phyloP scores from a whole-genome alignment of 441 rosid genomes.

The Eruca vesicaria region DNA sequence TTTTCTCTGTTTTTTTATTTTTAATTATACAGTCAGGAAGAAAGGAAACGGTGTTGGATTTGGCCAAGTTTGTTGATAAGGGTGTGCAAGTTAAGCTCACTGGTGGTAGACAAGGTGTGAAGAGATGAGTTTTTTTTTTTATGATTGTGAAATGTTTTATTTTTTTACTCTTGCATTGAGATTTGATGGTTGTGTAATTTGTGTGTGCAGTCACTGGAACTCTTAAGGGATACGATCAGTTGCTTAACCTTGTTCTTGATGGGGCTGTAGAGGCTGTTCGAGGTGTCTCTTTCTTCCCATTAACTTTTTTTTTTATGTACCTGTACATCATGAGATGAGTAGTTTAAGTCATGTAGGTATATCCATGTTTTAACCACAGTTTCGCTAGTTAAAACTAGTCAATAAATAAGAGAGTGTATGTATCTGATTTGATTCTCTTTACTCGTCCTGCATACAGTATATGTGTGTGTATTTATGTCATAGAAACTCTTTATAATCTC shows the following conservation, averaged over 20 bases:
- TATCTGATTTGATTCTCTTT: not conserved
- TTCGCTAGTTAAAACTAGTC: not conserved
- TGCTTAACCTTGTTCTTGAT: slow-evolving; percentile 90
- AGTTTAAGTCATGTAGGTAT: not conserved
- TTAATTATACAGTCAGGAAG: slow-evolving; percentile 62
- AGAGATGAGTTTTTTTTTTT: too few species aligned
- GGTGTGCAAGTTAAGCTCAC: slow-evolving; percentile 94
- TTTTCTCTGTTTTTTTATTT: not conserved
- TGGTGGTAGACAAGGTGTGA: slow-evolving; percentile 62
- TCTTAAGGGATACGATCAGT: slow-evolving; percentile 88
- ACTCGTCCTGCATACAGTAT: not conserved
- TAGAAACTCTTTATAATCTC: not conserved
- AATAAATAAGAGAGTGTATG: not conserved
- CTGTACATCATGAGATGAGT: not conserved
- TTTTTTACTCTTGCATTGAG: not conserved
- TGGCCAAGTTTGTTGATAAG: slow-evolving; percentile 92
- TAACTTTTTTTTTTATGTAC: not conserved
- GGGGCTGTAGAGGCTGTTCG: slow-evolving; percentile 81
- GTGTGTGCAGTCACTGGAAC: slow-evolving; percentile 71
- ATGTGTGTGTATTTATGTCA: not conserved
- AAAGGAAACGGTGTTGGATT: slow-evolving; percentile 89
- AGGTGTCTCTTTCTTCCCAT: slow-evolving; percentile 47
- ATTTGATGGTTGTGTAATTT: not conserved
- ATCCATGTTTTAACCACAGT: not conserved
- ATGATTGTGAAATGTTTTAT: not conserved